Evolutionary conservation across 257 asterid genomes (phyloP).

Genomic region (Solanum clarkiae): DNA sequence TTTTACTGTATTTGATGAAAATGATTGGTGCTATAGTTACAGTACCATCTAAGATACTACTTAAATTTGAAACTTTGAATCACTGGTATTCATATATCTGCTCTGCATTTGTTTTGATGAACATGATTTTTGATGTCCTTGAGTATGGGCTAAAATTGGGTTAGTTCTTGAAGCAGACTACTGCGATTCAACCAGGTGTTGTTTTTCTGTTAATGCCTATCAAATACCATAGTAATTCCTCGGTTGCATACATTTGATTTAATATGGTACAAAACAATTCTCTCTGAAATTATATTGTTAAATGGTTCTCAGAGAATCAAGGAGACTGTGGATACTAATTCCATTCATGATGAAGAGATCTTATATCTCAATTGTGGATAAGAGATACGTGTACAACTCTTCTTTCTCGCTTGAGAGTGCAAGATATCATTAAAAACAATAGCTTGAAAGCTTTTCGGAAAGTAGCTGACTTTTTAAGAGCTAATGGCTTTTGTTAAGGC

Average conservation of each 20-base stretch:
- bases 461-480: background rate
- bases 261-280: background rate
- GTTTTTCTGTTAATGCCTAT: background rate
- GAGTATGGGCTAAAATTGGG: background rate
- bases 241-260: background rate
- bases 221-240: background rate
- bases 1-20: background rate
- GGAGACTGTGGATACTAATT: background rate
- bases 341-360: background rate
- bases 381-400: background rate
- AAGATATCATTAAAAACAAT: background rate
- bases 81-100: background rate
- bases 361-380: background rate
- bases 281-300: background rate
- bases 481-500: background rate
- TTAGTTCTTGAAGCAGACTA: background rate
- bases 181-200: background rate
- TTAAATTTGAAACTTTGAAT: background rate
- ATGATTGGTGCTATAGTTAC: background rate
- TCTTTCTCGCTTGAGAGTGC: background rate
- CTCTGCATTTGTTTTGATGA: background rate
- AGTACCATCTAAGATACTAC: background rate
- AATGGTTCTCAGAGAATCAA: background rate
- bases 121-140: background rate
- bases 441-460: background rate